Conservation (phyloP, 2,329 filamentous ascomycete species). For the Neofusicoccum laricinum region DNA sequence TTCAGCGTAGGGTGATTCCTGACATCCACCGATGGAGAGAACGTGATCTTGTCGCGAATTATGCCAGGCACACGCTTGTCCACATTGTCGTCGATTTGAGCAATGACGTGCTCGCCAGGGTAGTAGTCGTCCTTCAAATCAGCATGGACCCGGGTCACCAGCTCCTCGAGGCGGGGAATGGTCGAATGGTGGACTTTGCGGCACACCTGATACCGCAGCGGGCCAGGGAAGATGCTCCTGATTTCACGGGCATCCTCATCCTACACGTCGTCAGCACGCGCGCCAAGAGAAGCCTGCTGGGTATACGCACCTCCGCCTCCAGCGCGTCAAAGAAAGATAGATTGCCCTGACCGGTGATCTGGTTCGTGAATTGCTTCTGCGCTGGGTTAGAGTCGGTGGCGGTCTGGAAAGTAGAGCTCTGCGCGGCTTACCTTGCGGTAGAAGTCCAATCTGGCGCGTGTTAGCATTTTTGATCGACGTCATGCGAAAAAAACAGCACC, state of each 20-base stretch:
- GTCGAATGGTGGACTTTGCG: conserved; percentile 89
- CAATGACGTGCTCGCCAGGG: conserved; percentile 79
- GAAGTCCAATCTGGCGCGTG: conserved; percentile 72
- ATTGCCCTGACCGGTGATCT: conserved; percentile 89
- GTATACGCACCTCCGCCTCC: conserved; percentile 72
- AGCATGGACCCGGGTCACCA: conserved; percentile 32
- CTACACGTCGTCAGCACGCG: conserved; percentile 31
- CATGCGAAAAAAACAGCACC: conserved; percentile 18
- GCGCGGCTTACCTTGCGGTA: conserved; percentile 73
- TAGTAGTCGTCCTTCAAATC: conserved; percentile 89
- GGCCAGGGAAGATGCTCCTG: conserved; percentile 86
- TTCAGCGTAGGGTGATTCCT: conserved; percentile 66
- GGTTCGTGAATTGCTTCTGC: conserved; percentile 86
- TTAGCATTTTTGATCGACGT: not conserved
- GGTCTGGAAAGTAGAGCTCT: not conserved
- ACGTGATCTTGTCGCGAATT: conserved; percentile 43
- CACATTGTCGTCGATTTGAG: conserved; percentile 42
- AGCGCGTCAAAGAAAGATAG: conserved; percentile 91
- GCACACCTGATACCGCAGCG: conserved; percentile 84
- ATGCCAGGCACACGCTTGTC: conserved; percentile 10
- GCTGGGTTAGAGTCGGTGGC: conserved; percentile 10
- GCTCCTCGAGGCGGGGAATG: conserved; percentile 81
- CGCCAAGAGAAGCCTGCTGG: not conserved
- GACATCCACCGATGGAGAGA: conserved; percentile 57
- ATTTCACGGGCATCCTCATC: conserved; percentile 75